Base-by-base conservation (phyloP, 495 filamentous ascomycete species). In the Aspergillus coremiiformis region DNA sequence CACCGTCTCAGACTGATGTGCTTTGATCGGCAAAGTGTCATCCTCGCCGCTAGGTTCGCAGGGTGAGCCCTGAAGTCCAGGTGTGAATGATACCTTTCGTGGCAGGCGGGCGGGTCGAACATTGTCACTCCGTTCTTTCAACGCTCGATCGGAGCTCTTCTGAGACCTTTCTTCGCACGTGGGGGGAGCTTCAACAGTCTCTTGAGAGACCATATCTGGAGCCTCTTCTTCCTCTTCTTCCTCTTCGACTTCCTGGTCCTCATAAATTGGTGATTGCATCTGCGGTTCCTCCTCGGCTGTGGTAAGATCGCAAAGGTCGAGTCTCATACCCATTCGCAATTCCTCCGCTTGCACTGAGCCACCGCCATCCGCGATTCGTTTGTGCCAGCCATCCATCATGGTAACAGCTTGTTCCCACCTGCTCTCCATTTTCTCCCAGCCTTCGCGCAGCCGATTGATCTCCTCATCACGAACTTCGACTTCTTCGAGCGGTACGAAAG, bases 401-500 rank as follows among this genome's bases (percentile, higher is more conserved):
- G 80, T 77, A 2, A 96, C 81, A 1, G 92, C 86, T 55, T 97
- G 92, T 59, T 80, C 82, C 92, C 93, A 96, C 35, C 92, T 74
- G 14, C 73, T 76, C 67, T 96, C 90, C 85, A 97, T 90, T 65
- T 84, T 89, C 65, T 91, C 87, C 83, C 90, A 94, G 20, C 89
- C 88, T 50, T 86, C 81, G 23, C 86, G 82, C 11, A 97, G 71
- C 53, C 86, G 73, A 19, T 78, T 74, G 52, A 98, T 96, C 60
- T 95, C 91, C 39, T 94, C 86, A 52, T 98, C 92, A 24, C 92
- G 80, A 15, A 91, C 72, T 53, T 90, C 88, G 6, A 96, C 87
- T 65, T 96, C 85, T 62, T 97, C 94, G n/a, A 98, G 77, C 0
- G 93, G 87, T 26, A 96, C 93, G 66, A 97, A 98, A 8, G 88